Evolutionary conservation across 768 basidiomycete genomes (phyloP).

Genomic region (Zangia roseola): DNA sequence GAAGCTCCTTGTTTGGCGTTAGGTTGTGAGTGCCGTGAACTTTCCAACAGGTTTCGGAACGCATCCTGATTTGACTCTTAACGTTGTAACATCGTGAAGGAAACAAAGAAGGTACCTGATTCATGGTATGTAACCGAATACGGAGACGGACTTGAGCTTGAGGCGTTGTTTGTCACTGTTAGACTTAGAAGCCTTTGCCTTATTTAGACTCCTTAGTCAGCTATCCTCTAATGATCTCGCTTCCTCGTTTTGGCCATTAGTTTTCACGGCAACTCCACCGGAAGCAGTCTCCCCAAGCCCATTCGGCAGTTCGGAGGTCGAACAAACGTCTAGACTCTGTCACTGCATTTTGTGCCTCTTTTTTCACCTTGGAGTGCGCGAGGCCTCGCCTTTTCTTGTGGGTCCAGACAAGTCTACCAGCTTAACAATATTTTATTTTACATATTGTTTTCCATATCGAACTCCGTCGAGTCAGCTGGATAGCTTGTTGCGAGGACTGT

Average conservation of each 20-base stretch:
- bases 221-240: not conserved
- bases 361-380: not conserved
- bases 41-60: slow-evolving; percentile 51
- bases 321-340: slow-evolving; percentile 14
- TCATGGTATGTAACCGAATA: slow-evolving; percentile 16
- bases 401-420: slow-evolving; percentile 1
- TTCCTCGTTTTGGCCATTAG: too few relatives aligned
- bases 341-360: slow-evolving; percentile 1
- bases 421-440: slow-evolving; percentile 3
- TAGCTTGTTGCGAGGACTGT: slow-evolving; percentile 23
- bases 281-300: not conserved
- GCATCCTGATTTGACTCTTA: slow-evolving; percentile 46
- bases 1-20: slow-evolving; percentile 3
- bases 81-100: not conserved
- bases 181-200: slow-evolving; percentile 24
- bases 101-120: slow-evolving; percentile 21
- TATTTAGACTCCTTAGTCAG: slow-evolving; percentile 8
- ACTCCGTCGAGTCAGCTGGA: slow-evolving; percentile 11
- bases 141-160: too few relatives aligned
- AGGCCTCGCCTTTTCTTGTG: not conserved
- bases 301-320: not conserved
- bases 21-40: slow-evolving; percentile 27
- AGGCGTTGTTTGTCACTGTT: slow-evolving; percentile 30
- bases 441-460: slow-evolving; percentile 17
- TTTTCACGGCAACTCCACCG: slow-evolving; percentile 4